Conservation (phyloP, 1,139 yeast species). For the Yamadazyma conglobata region DNA sequence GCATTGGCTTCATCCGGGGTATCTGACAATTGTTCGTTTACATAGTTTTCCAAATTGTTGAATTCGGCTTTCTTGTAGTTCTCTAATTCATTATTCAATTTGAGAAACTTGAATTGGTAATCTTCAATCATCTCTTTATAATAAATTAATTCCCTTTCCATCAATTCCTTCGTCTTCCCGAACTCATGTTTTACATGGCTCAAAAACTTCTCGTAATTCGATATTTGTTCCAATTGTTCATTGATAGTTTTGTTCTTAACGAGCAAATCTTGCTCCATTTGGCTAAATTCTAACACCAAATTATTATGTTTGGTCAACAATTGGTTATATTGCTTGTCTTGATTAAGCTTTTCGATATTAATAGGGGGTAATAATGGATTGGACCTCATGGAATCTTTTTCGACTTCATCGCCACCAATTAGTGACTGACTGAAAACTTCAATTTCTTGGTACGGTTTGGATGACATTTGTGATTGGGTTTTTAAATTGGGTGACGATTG, state of each 20-base stretch:
- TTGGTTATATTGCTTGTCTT: conserved; percentile 13
- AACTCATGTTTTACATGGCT: conserved; percentile 14
- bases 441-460: too few relatives aligned
- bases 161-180: conserved; percentile 24
- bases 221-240: conserved; percentile 15
- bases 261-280: conserved; percentile 15
- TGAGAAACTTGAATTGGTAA: conserved; percentile 27
- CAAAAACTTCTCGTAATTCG: conserved; percentile 16
- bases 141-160: conserved; percentile 27
- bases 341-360: conserved; percentile 10
- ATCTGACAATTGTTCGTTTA: not conserved
- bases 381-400: too few relatives aligned
- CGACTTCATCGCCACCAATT: too few relatives aligned
- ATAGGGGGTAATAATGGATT: conserved; percentile 13
- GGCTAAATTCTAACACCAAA: conserved; percentile 13
- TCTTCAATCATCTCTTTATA: conserved; percentile 33
- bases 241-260: conserved; percentile 16
- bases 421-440: conserved; percentile 1
- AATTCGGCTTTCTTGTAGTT: conserved; percentile 16
- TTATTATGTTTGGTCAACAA: conserved; percentile 14
- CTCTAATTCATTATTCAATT: conserved; percentile 23
- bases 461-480: too few relatives aligned
- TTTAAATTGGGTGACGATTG: too few relatives aligned
- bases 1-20: conserved; percentile 18
- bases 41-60: conserved; percentile 11